Conservation (phyloP, 2,329 filamentous ascomycete genomes). For the Hypoxylon sp. region DNA sequence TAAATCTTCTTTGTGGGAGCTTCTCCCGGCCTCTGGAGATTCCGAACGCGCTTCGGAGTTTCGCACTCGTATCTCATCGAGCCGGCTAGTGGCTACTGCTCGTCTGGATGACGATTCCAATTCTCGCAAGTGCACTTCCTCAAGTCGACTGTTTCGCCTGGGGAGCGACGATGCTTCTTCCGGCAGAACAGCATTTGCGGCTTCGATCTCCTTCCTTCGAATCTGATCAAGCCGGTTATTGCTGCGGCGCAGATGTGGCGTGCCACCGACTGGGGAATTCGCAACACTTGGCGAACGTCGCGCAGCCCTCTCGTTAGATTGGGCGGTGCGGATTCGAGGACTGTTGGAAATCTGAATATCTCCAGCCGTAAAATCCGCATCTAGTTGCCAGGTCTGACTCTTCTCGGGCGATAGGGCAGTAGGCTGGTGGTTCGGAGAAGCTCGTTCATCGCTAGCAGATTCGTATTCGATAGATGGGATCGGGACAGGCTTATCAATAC, state of each 20-base stretch:
- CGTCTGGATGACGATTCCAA: conserved; percentile 59
- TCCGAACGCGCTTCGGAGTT: conserved; percentile 58
- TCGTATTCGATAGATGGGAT: conserved; percentile 47
- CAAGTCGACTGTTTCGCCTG: conserved; percentile 59
- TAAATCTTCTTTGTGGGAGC: conserved; percentile 46
- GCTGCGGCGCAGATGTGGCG: conserved; percentile 45
- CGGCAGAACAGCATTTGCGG: conserved; percentile 44
- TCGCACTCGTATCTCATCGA: conserved; percentile 65
- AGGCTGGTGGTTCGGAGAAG: conserved; percentile 40
- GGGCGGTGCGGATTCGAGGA: conserved; percentile 60
- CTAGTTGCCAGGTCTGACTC: conserved; percentile 67
- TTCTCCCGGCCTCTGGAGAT: conserved; percentile 56
- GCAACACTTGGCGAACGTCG: conserved; percentile 14
- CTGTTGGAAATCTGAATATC: conserved; percentile 68
- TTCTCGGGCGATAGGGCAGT: conserved; percentile 59
- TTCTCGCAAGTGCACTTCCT: conserved; percentile 61
- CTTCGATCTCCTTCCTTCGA: conserved; percentile 51
- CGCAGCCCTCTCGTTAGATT: conserved; percentile 45
- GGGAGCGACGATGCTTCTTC: conserved; percentile 35
- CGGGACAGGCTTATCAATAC: conserved; percentile 29
- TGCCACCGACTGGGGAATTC: conserved; percentile 22
- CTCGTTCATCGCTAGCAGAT: conserved; percentile 37
- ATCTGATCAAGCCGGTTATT: conserved; percentile 54
- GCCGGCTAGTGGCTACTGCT: conserved; percentile 60
- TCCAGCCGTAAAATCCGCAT: conserved; percentile 68